Evolutionary conservation across 2,329 filamentous ascomycete species (phyloP).

Genomic region (Aphanoascus verrucosus): DNA sequence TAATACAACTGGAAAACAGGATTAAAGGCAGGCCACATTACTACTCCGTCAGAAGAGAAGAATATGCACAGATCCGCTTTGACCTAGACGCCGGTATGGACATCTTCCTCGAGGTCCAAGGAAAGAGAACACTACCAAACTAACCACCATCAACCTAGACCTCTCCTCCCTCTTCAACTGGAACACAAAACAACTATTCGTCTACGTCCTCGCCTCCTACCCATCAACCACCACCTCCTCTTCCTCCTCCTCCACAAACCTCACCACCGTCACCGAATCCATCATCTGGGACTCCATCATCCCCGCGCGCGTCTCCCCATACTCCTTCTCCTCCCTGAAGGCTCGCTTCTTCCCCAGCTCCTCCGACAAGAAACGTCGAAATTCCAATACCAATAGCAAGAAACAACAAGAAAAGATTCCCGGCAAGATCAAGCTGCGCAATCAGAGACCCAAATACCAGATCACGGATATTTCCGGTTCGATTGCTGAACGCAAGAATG

Average conservation of each 20-base stretch:
- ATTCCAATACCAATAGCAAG: slow-evolving; percentile 15
- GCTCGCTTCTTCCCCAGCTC: slow-evolving; percentile 27
- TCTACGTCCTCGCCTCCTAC: slow-evolving; percentile 80
- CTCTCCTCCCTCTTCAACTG: slow-evolving; percentile 89
- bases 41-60: slow-evolving; percentile 83
- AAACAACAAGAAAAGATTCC: slow-evolving; percentile 21
- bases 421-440: slow-evolving; percentile 65
- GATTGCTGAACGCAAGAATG: slow-evolving; percentile 62
- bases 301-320: slow-evolving; percentile 47
- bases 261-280: slow-evolving; percentile 32
- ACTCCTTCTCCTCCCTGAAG: slow-evolving; percentile 31
- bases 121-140: not conserved
- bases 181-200: slow-evolving; percentile 98
- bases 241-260: slow-evolving; percentile 19
- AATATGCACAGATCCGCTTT: slow-evolving; percentile 92
- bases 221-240: slow-evolving; percentile 31
- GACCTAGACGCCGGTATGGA: slow-evolving; percentile 63
- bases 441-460: slow-evolving; percentile 91
- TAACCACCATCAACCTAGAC: slow-evolving; percentile 40
- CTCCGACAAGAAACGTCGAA: slow-evolving; percentile 19
- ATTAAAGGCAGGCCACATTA: slow-evolving; percentile 91
- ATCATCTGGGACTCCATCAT: slow-evolving; percentile 60
- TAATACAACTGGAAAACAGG: slow-evolving; percentile 36
- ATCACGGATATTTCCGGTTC: slow-evolving; percentile 80
- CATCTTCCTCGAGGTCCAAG: not conserved